Conservation (phyloP, 2,329 filamentous ascomycete genomes). For the Tolypocladium tundrense region DNA sequence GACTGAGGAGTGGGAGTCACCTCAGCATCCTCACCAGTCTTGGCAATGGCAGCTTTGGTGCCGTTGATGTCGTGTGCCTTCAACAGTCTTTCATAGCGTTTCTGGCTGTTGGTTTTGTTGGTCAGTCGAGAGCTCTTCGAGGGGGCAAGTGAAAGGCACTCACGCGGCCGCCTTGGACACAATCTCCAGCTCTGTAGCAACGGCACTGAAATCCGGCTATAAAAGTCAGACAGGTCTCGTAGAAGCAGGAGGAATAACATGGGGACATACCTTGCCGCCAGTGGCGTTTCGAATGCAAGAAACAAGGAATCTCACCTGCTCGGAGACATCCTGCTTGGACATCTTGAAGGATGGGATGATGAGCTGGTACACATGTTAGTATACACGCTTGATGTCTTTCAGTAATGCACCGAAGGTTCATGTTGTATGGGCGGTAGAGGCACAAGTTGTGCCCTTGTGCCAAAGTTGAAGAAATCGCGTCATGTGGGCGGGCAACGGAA, state of each 20-base stretch:
- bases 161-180: constrained; percentile 60
- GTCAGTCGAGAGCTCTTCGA: not conserved
- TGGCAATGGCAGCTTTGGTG: constrained; percentile 6
- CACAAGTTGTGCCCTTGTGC: not conserved
- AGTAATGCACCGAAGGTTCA: not conserved
- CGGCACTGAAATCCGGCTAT: constrained; percentile 54
- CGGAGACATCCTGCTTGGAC: constrained; percentile 39
- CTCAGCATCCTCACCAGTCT: constrained; percentile 2
- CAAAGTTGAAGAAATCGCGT: not conserved
- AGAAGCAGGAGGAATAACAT: not conserved
- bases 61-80: constrained; percentile 41
- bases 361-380: not conserved
- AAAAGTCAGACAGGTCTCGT: constrained; percentile 1
- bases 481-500: no score
- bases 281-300: constrained; percentile 52
- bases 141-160: constrained; percentile 22
- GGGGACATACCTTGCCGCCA: constrained; percentile 44
- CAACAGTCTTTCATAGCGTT: constrained; percentile 57
- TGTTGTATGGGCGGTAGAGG: no score
- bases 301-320: constrained; percentile 56
- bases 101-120: constrained; percentile 36
- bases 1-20: constrained; percentile 2
- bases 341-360: constrained; percentile 4
- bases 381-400: not conserved
- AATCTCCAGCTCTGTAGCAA: constrained; percentile 54